Evolutionary conservation across 2,329 filamentous ascomycete species (phyloP), one percentile per base, ranked within the genome.

Genomic region (Fusarium sambucinum): DNA sequence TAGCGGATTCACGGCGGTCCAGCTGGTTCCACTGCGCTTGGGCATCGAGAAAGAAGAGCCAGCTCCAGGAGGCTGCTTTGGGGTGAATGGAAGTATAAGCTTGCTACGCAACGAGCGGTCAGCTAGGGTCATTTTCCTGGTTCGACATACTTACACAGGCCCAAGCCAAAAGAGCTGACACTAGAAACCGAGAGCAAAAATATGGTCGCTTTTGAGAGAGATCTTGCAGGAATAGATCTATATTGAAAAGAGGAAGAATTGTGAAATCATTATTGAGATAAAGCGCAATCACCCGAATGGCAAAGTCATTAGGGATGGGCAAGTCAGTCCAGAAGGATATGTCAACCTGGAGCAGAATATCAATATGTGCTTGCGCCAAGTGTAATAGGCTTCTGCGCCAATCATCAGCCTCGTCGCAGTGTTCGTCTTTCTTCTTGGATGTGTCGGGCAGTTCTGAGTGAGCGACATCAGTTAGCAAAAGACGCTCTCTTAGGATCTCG

Each of bases 191-290:
- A 17, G 54, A 56, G n/a, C 35, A 56, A 7, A 56, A 56, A 29
- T 56, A 52, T 1, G 54, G 46, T n/a, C 16, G 29, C 7, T 56
- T 41, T 2, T 52, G 46, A 9, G 25, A 21, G 3, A 56, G 14
- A 2, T 56, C 54, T 11, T 7, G 37, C 10, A 56, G 46, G 3
- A 42, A 56, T 6, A 56, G 11, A 11, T 42, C 46, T 2, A 2
- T 29, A 12, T 52, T n/a, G 4, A 56, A 56, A 2, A 56, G 1
- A 5, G 54, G 54, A 19, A 56, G 37, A 2, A 56, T 12, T 6
- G 46, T 35, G 7, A 35, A 41, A 23, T 56, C 54, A 5, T 56
- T 56, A 9, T 52, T 52, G 1, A 56, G 29, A n/a, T 56, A 56
- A 3, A 56, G 29, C 6, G 54, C 54, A 14, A 56, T 56, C 7